Conservation (phyloP, 2,329 filamentous ascomycete species). For the Geosmithia putterillii region DNA sequence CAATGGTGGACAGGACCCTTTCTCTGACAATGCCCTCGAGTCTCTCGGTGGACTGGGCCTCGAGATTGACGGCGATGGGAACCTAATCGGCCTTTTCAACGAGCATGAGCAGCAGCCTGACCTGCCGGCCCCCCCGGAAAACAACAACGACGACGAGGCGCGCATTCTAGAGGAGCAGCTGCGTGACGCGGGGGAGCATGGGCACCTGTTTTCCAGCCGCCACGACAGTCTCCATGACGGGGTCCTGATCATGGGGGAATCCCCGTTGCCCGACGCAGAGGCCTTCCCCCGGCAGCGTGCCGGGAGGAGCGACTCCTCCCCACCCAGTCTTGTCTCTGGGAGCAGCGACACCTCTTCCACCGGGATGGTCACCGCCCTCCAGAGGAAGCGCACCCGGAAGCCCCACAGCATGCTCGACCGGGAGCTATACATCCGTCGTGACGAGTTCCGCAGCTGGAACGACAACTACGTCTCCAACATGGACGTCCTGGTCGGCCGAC, state of each 20-base stretch:
- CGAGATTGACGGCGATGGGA: constrained; percentile 38
- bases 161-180: constrained; percentile 1
- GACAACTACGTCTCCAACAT: constrained; percentile 42
- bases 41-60: constrained; percentile 28
- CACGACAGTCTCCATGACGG: constrained; percentile 4
- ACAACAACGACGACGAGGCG: constrained; percentile 3
- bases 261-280: constrained; percentile 23
- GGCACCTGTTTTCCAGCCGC: background rate
- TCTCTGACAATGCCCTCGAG: constrained; percentile 24
- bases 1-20: constrained; percentile 15
- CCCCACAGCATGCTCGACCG: constrained; percentile 16
- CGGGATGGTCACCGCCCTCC: constrained; percentile 5
- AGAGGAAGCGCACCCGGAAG: constrained; percentile 7
- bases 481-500: constrained; percentile 18
- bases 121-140: constrained; percentile 25
- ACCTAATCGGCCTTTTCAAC: constrained; percentile 24
- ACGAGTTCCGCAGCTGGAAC: constrained; percentile 26
- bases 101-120: constrained; percentile 20
- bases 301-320: constrained; percentile 3
- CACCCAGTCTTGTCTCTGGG: background rate
- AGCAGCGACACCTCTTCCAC: constrained; percentile 8
- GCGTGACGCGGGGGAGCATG: background rate
- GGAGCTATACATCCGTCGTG: constrained; percentile 19
- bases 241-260: constrained; percentile 23
- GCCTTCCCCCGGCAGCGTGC: constrained; percentile 14